Base-by-base conservation (phyloP, 441 rosid species). In the Geranium incanum region DNA sequence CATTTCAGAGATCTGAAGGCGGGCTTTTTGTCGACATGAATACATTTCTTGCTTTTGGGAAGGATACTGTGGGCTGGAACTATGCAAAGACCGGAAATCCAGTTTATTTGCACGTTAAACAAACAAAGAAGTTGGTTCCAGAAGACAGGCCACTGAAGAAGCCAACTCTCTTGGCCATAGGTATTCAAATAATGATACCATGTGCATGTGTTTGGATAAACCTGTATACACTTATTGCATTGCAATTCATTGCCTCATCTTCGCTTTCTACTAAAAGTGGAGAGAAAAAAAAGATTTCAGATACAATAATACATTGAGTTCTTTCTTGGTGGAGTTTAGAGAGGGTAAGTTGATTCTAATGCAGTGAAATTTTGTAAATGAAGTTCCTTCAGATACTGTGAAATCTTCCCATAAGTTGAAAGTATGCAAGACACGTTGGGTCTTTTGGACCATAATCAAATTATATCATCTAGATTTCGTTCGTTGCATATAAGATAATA, bases 61-160 rank as follows among this genome's bases (percentile, higher is more conserved):
- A 84, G 82, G 97, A 88, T 38, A 86, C 62, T 68, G 97, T 92
- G 68, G 75, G 73, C 71, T 95, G 97, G 97, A 95, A 95, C 82
- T 87, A 81, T 75, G 86, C 84, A 84, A 95, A 92, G 89, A 87
- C 97, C 12, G 89, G 93, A 33, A 88, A 95, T 72, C 83, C 93
- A 1, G 97, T 95, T 41, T 95, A 95, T 81, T 70, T 92, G 83
- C 91, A 87, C 55, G 79, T 95, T n/a, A 89, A 92, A 83, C 92
- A 90, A 78, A 85, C 87, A 9, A 74, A 75, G 15, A 92, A 88
- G 84, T 38, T 77, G 83, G 83, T 79, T 76, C 83, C 95, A 0
- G 99, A 95, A 82, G 95, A 90, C 60, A 86, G 99, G 63, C 99
- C 98, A 77, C 74, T 77, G 0, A 95, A 92, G 84, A 95, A 95